Conservation (phyloP, 1,139 yeast genomes). For the Kodamaea derodonti region DNA sequence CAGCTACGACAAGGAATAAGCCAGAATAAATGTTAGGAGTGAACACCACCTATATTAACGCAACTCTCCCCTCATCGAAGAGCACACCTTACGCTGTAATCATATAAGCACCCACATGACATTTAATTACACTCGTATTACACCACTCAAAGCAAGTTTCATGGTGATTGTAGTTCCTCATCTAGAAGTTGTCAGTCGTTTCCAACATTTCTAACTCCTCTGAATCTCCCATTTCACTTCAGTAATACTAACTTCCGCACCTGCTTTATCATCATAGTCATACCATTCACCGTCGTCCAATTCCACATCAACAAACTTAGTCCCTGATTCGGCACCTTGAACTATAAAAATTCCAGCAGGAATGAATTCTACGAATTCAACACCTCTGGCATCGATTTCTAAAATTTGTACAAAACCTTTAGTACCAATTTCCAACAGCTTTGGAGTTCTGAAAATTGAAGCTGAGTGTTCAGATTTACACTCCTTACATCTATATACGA, state of each 20-base stretch:
- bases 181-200: too few relatives aligned
- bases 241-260: conserved; percentile 75
- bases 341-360: conserved; percentile 70
- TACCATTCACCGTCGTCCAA: conserved; percentile 85
- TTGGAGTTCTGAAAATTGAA: conserved; percentile 31
- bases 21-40: too few relatives aligned
- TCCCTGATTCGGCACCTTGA: conserved; percentile 47
- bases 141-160: too few relatives aligned
- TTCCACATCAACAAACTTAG: conserved; percentile 63
- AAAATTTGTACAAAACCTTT: conserved; percentile 44
- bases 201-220: conserved; percentile 4
- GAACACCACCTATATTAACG: too few relatives aligned
- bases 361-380: conserved; percentile 65
- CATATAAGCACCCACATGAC: too few relatives aligned
- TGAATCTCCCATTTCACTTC: conserved; percentile 58
- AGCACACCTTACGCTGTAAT: too few relatives aligned
- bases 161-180: too few relatives aligned
- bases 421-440: conserved; percentile 21
- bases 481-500: conserved; percentile 70
- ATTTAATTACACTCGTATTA: too few relatives aligned
- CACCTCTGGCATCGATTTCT: conserved; percentile 81
- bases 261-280: conserved; percentile 87
- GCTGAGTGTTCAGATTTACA: conserved; percentile 51
- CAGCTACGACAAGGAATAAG: too few relatives aligned
- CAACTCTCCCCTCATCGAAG: too few relatives aligned